A percentile compares a stretch with the other conserved stretches of the same genome.
These are phyloP conservation scores for Starmerella apicola DNA, from an alignment of 805 yeast species.

Conservation along the genomic window DNA sequence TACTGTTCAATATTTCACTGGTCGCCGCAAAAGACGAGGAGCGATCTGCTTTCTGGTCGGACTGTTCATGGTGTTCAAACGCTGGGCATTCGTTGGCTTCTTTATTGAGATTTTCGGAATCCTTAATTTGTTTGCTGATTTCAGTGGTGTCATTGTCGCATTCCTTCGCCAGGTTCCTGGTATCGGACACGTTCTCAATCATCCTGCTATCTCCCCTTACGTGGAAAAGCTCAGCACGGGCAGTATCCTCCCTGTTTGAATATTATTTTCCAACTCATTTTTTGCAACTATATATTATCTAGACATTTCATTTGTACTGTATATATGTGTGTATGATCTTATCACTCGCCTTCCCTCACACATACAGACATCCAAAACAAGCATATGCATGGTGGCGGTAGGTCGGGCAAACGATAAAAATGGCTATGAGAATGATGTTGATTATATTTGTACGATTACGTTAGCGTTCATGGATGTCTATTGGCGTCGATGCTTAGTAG, in stretches of 20 bases:
- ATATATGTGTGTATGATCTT: too few species aligned
- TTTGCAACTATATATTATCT: too few species aligned
- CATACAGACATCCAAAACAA: too few species aligned
- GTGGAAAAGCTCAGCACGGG: slow-evolving; percentile 55
- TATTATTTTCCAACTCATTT: too few species aligned
- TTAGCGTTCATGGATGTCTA: too few species aligned
- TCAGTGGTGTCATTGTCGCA: slow-evolving; percentile 76
- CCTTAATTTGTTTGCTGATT: slow-evolving; percentile 81
- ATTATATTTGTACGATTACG: too few species aligned
- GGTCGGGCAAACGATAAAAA: too few species aligned
- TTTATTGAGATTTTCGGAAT: slow-evolving; percentile 80
- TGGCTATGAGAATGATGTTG: too few species aligned
- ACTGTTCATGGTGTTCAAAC: slow-evolving; percentile 57
- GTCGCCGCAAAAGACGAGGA: slow-evolving; percentile 80
- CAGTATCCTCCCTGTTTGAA: slow-evolving; percentile 49
- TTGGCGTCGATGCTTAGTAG: too few species aligned
- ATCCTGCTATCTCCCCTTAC: slow-evolving; percentile 70
- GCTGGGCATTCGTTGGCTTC: slow-evolving; percentile 76
- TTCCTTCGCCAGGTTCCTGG: slow-evolving; percentile 79
- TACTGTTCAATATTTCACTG: slow-evolving; percentile 67
- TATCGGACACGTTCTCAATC: slow-evolving; percentile 72
- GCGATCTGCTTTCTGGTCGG: slow-evolving; percentile 69
- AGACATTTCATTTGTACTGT: too few species aligned
- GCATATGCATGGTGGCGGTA: too few species aligned
- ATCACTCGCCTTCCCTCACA: too few species aligned